These are phyloP conservation scores for Capsella rubella DNA, from an alignment of 441 rosid genomes.

Conservation along the genomic window DNA sequence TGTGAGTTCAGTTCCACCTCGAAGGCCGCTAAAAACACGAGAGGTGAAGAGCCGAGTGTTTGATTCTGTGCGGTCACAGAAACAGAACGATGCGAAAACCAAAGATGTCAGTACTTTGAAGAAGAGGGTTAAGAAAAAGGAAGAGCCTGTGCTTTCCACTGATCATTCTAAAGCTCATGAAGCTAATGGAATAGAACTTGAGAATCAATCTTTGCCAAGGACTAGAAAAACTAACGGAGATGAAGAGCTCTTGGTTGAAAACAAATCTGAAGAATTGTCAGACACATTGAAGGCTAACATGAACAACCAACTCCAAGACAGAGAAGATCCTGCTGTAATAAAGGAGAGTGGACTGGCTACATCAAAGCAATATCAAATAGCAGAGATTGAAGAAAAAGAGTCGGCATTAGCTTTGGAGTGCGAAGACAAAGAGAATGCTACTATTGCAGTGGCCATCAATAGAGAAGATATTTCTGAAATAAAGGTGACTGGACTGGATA, in stretches of 20 bases:
- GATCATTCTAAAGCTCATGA: conserved; percentile 20
- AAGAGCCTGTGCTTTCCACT: conserved; percentile 19
- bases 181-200: conserved; percentile 44
- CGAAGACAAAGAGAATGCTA: conserved; percentile 40
- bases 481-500: conserved; percentile 19
- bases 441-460: conserved; percentile 7
- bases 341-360: conserved; percentile 26
- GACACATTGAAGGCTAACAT: conserved; percentile 17
- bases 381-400: conserved; percentile 27
- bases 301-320: neutral
- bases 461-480: conserved; percentile 27
- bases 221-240: neutral
- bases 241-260: conserved; percentile 8
- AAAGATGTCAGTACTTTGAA: conserved; percentile 48
- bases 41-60: conserved; percentile 93
- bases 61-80: conserved; percentile 58
- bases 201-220: conserved; percentile 43
- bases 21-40: conserved; percentile 57
- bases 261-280: conserved; percentile 20
- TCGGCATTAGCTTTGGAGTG: conserved; percentile 30
- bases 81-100: conserved; percentile 44
- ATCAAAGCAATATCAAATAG: neutral
- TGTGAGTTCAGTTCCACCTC: conserved; percentile 48
- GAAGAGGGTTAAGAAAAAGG: conserved; percentile 45
- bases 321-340: conserved; percentile 27